phyloP scores from a whole-genome alignment of 352 stramenopile genomes.

The Sclerospora graminicola region DNA sequence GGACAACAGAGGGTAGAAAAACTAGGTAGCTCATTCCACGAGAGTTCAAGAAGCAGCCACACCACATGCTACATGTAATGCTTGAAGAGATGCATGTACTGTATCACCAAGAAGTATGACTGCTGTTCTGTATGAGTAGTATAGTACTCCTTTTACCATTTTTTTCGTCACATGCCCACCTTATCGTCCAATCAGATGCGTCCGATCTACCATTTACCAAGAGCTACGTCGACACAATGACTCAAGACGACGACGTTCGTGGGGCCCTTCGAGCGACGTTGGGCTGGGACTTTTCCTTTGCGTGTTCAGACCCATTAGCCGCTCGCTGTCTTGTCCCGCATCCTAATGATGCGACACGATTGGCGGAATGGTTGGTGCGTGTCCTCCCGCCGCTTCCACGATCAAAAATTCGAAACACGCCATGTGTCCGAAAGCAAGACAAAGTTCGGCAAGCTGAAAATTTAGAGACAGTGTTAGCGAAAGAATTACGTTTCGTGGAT shows the following conservation, averaged over 20 bases:
- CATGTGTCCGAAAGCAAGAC: background rate
- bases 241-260: conserved; percentile 20
- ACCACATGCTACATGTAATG: too few relatives aligned
- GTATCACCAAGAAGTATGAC: too few relatives aligned
- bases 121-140: too few relatives aligned
- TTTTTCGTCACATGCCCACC: too few relatives aligned
- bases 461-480: conserved; percentile 36
- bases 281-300: conserved; percentile 42
- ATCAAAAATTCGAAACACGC: too few relatives aligned
- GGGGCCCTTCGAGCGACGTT: conserved; percentile 23
- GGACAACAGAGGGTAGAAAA: too few relatives aligned
- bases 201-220: conserved; percentile 2
- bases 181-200: conserved; percentile 11
- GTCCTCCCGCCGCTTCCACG: conserved; percentile 18
- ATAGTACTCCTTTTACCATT: too few relatives aligned
- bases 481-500: conserved; percentile 20
- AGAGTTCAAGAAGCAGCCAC: too few relatives aligned
- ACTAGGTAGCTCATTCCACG: too few relatives aligned
- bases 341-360: conserved; percentile 14
- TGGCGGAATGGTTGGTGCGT: conserved; percentile 39
- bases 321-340: conserved; percentile 42
- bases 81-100: too few relatives aligned
- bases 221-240: background rate
- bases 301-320: conserved; percentile 24
- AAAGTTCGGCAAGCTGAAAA: background rate